Evolutionary conservation across 2,329 filamentous ascomycete species (phyloP).

Genomic region (Penicillium sp.): DNA sequence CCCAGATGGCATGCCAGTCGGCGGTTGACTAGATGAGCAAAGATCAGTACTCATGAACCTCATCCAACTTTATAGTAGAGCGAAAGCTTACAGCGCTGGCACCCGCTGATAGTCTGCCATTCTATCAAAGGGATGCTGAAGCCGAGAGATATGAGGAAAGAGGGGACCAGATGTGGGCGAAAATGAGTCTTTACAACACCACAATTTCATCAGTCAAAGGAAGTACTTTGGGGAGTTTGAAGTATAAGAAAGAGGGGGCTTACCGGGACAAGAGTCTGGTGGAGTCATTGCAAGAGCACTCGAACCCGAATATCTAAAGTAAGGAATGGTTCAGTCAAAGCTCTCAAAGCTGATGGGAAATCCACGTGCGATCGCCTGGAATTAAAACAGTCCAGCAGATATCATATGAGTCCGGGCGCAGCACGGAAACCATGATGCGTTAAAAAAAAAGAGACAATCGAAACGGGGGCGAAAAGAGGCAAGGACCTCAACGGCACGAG

Average conservation of each 20-base stretch:
- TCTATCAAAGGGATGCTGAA: slow-evolving; percentile 37
- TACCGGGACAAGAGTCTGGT: slow-evolving; percentile 56
- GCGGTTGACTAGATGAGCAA: slow-evolving; percentile 44
- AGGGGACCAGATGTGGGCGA: slow-evolving; percentile 34
- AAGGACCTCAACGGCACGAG: slow-evolving; percentile 16
- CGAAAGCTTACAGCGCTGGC: slow-evolving; percentile 41
- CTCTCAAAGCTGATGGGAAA: slow-evolving; percentile 24
- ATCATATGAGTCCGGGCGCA: slow-evolving; percentile 13
- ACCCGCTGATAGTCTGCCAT: slow-evolving; percentile 42
- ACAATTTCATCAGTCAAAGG: slow-evolving; percentile 23
- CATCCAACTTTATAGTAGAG: background rate
- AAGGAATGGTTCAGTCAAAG: slow-evolving; percentile 24
- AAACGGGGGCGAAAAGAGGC: slow-evolving; percentile 19
- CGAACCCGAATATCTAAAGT: slow-evolving; percentile 51
- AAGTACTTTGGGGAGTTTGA: background rate
- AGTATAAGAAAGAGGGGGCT: slow-evolving; percentile 35
- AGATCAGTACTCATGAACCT: slow-evolving; percentile 15
- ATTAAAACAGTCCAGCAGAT: slow-evolving; percentile 13
- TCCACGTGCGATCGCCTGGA: slow-evolving; percentile 9
- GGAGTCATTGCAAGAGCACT: slow-evolving; percentile 53
- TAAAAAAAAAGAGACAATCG: slow-evolving; percentile 16
- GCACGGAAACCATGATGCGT: slow-evolving; percentile 22
- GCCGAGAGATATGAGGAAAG: slow-evolving; percentile 34
- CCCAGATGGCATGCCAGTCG: slow-evolving; percentile 47
- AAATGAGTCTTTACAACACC: slow-evolving; percentile 32